A percentile compares a stretch with the other conserved stretches of the same genome.
phyloP scores from a whole-genome alignment of 2,329 filamentous ascomycete genomes.

The Nemania bipapillata region DNA sequence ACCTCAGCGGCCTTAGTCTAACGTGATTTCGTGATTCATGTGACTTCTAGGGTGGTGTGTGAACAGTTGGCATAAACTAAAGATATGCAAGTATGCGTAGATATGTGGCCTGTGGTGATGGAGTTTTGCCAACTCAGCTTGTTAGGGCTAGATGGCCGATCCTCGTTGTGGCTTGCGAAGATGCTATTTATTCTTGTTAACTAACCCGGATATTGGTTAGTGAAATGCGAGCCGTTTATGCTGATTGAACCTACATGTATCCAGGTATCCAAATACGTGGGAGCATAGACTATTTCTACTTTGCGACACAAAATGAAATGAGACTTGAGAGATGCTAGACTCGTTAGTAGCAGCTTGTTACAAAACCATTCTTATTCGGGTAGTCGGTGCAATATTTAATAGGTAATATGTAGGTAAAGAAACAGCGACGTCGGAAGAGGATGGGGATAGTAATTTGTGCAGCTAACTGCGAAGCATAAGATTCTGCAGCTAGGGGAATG shows the following conservation, averaged over 20 bases:
- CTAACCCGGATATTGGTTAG: background rate
- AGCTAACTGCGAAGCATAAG: background rate
- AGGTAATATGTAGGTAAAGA: background rate
- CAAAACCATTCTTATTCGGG: background rate
- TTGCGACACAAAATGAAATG: too few species aligned
- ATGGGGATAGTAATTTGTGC: background rate
- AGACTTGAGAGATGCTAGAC: too few species aligned
- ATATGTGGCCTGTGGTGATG: too few species aligned
- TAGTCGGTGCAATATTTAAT: background rate
- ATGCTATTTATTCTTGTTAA: background rate
- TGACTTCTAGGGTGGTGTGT: background rate
- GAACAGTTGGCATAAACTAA: background rate
- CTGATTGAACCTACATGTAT: background rate
- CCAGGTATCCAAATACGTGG: too few species aligned
- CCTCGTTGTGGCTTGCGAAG: background rate
- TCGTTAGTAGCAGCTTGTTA: background rate
- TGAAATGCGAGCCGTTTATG: background rate
- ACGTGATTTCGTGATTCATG: constrained; percentile 1
- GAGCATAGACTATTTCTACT: too few species aligned
- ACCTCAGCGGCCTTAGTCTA: background rate
- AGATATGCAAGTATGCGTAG: too few species aligned
- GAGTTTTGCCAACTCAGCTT: too few species aligned
- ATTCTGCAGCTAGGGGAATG: background rate
- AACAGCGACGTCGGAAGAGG: background rate
- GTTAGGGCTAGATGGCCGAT: background rate